A percentile compares a stretch with the other conserved stretches of the same genome.
Conservation (phyloP, 1,139 yeast species). For the Saccharomycopsis phalli region DNA sequence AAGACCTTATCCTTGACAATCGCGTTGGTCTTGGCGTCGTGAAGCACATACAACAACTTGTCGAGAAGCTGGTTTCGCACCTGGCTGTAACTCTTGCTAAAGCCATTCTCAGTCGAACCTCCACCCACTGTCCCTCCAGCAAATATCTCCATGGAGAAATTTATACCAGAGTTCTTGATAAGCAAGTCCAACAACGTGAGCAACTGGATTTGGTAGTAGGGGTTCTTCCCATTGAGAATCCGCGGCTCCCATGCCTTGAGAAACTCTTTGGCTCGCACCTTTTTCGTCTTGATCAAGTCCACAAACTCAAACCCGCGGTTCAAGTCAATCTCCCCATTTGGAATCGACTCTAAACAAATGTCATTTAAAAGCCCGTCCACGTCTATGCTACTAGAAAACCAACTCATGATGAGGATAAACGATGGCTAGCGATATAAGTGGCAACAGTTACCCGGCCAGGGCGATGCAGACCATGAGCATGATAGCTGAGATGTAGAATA, state of each 20-base stretch:
- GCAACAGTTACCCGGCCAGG: no score
- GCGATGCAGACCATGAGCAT: no score
- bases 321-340: slow-evolving; percentile 84
- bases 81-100: slow-evolving; percentile 9
- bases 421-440: no score
- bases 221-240: slow-evolving; percentile 51
- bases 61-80: slow-evolving; percentile 15
- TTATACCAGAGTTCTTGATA: slow-evolving; percentile 88
- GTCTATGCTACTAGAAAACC: slow-evolving; percentile 31
- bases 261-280: slow-evolving; percentile 74
- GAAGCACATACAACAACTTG: slow-evolving; percentile 23
- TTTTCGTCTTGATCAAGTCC: slow-evolving; percentile 77
- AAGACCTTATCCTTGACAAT: slow-evolving; percentile 55
- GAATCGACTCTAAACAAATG: slow-evolving; percentile 85
- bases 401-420: slow-evolving; percentile 1
- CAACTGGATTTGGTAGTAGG: slow-evolving; percentile 68
- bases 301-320: slow-evolving; percentile 76
- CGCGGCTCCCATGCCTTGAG: slow-evolving; percentile 78
- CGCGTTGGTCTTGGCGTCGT: slow-evolving; percentile 34
- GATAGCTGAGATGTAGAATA: no score
- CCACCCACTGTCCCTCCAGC: slow-evolving; percentile 51
- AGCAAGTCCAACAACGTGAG: slow-evolving; percentile 77
- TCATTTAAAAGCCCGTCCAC: slow-evolving; percentile 59
- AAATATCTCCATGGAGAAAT: slow-evolving; percentile 70
- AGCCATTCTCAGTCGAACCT: slow-evolving; percentile 22